Evolutionary conservation across 768 basidiomycete species (phyloP).

Genomic region (Lactarius deliciosus): DNA sequence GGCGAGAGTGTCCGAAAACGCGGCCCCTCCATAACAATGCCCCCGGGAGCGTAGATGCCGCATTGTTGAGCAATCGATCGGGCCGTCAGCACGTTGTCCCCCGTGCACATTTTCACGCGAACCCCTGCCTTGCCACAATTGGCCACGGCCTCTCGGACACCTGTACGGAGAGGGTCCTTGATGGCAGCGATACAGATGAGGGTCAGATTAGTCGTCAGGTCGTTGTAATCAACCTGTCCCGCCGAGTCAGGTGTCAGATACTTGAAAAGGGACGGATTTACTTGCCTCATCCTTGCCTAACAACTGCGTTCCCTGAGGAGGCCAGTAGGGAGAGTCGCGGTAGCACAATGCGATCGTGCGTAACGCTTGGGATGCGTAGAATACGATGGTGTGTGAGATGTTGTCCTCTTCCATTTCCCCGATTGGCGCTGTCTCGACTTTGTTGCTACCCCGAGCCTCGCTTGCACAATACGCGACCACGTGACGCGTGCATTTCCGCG

Average conservation of each 20-base stretch:
- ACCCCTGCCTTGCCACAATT: constrained; percentile 91
- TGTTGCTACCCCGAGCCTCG: constrained; percentile 30
- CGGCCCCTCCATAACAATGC: constrained; percentile 98
- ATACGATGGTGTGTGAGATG: constrained; percentile 90
- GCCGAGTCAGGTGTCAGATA: neutral
- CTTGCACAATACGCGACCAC: constrained; percentile 56
- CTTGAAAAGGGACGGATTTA: constrained; percentile 25
- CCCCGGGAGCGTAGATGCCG: constrained; percentile 90
- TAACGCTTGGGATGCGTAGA: constrained; percentile 95
- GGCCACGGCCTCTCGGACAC: constrained; percentile 84
- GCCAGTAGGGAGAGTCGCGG: constrained; percentile 83
- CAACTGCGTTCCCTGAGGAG: constrained; percentile 51
- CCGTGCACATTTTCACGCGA: constrained; percentile 96
- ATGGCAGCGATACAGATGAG: constrained; percentile 91
- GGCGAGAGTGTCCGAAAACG: constrained; percentile 78
- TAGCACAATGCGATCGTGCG: constrained; percentile 95
- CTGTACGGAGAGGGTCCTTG: constrained; percentile 90
- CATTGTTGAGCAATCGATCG: constrained; percentile 97
- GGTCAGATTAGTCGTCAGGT: constrained; percentile 71
- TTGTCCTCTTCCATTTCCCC: constrained; percentile 72
- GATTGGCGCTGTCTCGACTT: constrained; percentile 60
- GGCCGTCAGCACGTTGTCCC: constrained; percentile 93
- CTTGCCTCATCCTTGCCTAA: constrained; percentile 55
- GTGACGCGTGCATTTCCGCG: constrained; percentile 47
- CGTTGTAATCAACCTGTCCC: constrained; percentile 62